These are phyloP conservation scores for Acephala macrosclerotiorum DNA, from an alignment of 2,329 filamentous ascomycete species.

Conservation along the genomic window DNA sequence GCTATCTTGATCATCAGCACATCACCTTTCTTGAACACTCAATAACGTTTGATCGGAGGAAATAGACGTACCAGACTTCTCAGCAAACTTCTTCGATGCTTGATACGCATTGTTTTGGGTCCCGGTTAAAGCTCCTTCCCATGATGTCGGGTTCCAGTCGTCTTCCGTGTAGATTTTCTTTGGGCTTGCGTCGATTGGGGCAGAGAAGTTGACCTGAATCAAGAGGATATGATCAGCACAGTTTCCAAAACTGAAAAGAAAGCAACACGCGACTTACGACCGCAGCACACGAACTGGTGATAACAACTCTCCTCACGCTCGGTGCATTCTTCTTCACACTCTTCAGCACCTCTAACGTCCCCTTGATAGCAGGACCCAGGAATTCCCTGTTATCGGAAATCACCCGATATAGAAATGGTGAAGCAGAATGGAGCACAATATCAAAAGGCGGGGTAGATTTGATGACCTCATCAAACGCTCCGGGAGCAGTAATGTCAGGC, in stretches of 20 bases:
- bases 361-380: slow-evolving; percentile 61
- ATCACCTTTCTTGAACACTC: no score
- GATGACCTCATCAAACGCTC: slow-evolving; percentile 69
- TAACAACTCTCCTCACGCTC: slow-evolving; percentile 73
- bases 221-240: no score
- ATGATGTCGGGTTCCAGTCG: slow-evolving; percentile 62
- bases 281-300: slow-evolving; percentile 50
- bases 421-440: slow-evolving; percentile 74
- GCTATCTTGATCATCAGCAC: slow-evolving; percentile 49
- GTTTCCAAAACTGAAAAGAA: no score
- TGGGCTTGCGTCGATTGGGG: slow-evolving; percentile 44
- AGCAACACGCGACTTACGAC: no score
- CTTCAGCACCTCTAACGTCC: slow-evolving; percentile 73
- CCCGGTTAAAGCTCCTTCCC: slow-evolving; percentile 47
- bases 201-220: slow-evolving; percentile 41
- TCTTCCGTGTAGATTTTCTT: slow-evolving; percentile 52
- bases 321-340: slow-evolving; percentile 67
- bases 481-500: slow-evolving; percentile 71
- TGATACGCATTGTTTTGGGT: slow-evolving; percentile 52
- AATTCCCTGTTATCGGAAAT: slow-evolving; percentile 47
- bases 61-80: slow-evolving; percentile 53
- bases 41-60: not conserved
- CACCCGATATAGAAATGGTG: slow-evolving; percentile 51
- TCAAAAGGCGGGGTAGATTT: slow-evolving; percentile 62
- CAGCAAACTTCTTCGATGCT: slow-evolving; percentile 69